phyloP scores from a whole-genome alignment of 2,329 filamentous ascomycete genomes.

The Trichoderma gracile region DNA sequence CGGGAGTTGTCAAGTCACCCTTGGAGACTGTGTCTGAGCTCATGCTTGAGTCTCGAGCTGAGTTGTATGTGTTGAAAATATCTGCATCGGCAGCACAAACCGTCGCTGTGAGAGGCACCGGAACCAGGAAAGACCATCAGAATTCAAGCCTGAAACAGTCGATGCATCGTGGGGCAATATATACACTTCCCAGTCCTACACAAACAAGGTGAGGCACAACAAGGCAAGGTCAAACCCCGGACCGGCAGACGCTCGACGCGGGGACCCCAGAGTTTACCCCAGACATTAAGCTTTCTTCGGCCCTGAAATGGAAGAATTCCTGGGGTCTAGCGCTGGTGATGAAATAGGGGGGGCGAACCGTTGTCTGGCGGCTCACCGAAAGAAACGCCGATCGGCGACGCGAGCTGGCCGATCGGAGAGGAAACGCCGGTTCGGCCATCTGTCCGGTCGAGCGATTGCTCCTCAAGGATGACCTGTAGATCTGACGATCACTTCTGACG shows the following conservation, averaged over 20 bases:
- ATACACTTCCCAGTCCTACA: conserved; percentile 10
- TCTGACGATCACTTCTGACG: not conserved
- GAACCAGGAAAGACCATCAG: not conserved
- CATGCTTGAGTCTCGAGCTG: not conserved
- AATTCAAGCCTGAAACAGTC: not conserved
- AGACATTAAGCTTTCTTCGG: not conserved
- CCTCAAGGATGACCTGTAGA: conserved; percentile 2
- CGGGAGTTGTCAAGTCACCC: not conserved
- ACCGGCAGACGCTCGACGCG: conserved; percentile 9
- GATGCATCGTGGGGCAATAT: not conserved
- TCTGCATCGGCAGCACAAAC: not conserved
- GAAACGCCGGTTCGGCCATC: conserved; percentile 9
- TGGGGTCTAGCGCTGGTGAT: conserved; percentile 6
- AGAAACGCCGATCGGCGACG: conserved; percentile 17
- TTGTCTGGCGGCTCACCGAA: not conserved
- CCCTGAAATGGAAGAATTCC: not conserved
- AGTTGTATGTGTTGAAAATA: not conserved
- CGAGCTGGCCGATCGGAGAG: conserved; percentile 7
- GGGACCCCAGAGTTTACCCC: conserved; percentile 15
- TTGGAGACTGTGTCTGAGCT: not conserved
- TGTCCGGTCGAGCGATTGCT: not conserved
- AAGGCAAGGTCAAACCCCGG: not conserved
- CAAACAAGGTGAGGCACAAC: not conserved
- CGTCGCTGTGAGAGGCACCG: not conserved
- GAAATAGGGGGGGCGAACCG: not conserved